Conservation (phyloP, 2,329 filamentous ascomycete species). For the Fusarium sp. region DNA sequence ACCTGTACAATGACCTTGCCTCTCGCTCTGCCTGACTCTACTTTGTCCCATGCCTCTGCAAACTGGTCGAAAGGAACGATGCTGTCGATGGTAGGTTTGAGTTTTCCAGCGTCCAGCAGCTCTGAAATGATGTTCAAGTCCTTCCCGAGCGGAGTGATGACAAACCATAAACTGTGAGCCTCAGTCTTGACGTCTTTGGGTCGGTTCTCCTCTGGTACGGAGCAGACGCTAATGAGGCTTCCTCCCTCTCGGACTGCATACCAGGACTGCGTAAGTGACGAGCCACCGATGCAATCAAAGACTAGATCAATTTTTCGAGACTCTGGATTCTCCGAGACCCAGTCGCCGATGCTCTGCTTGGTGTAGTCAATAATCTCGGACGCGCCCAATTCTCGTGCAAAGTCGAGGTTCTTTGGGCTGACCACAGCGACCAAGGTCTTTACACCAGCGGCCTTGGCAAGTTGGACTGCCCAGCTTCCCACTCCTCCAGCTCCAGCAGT, state of each 20-base stretch:
- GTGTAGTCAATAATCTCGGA: constrained; percentile 37
- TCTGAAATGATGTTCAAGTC: constrained; percentile 28
- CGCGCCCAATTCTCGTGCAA: constrained; percentile 19
- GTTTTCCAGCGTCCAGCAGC: constrained; percentile 27
- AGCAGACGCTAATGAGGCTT: constrained; percentile 28
- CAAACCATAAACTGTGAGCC: constrained; percentile 22
- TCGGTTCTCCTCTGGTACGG: constrained; percentile 23
- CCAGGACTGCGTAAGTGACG: constrained; percentile 26
- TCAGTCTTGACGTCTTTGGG: constrained; percentile 24
- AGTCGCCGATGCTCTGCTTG: constrained; percentile 22
- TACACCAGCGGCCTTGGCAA: constrained; percentile 26
- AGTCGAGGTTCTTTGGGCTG: constrained; percentile 17
- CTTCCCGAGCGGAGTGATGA: constrained; percentile 31
- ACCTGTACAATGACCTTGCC: constrained; percentile 37
- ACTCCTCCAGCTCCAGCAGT: constrained; percentile 31
- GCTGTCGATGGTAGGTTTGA: constrained; percentile 37
- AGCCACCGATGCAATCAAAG: constrained; percentile 34
- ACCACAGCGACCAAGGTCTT: constrained; percentile 1
- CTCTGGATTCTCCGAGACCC: constrained; percentile 14
- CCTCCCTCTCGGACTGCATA: constrained; percentile 31
- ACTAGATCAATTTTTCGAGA: constrained; percentile 30
- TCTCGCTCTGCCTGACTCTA: constrained; percentile 26
- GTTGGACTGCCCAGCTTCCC: constrained; percentile 33
- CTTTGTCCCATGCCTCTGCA: constrained; percentile 36
- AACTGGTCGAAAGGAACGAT: constrained; percentile 27